Conservation (phyloP, 768 basidiomycete genomes). For the Naematelia encephala region DNA sequence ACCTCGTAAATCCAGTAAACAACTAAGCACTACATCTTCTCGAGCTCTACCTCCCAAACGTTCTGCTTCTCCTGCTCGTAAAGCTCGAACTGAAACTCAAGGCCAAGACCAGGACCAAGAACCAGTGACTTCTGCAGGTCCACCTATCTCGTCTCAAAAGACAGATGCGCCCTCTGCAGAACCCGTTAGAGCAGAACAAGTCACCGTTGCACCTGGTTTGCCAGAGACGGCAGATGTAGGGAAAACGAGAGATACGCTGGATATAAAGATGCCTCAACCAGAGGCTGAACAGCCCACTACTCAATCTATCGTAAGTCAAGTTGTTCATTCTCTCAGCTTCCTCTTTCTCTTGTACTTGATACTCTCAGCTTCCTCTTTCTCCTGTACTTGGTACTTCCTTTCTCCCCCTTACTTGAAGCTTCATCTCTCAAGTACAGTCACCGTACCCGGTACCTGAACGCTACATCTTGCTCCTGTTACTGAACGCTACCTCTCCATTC, state of each 20-base stretch:
- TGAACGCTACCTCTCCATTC: not conserved
- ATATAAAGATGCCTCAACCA: conserved; percentile 34
- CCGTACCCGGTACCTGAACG: too few species aligned
- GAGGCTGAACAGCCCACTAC: conserved; percentile 27
- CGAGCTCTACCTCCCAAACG: conserved; percentile 7
- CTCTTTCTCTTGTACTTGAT: too few species aligned
- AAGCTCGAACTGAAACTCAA: too few species aligned
- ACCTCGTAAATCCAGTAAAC: conserved; percentile 7
- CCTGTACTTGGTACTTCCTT: too few species aligned
- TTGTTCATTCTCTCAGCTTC: too few species aligned
- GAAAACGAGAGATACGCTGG: conserved; percentile 15
- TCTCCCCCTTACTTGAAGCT: too few species aligned
- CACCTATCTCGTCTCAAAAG: conserved; percentile 19
- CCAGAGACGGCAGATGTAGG: conserved; percentile 31
- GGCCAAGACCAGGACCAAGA: too few species aligned
- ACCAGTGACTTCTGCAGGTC: conserved; percentile 27
- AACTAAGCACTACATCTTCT: conserved; percentile 18
- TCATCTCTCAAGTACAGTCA: too few species aligned
- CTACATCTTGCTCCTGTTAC: not conserved
- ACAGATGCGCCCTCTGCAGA: conserved; percentile 28
- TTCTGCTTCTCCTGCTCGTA: conserved; percentile 1
- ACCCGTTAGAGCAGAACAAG: conserved; percentile 22
- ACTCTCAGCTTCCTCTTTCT: too few species aligned
- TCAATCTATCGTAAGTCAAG: conserved; percentile 46
- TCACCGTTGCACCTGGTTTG: conserved; percentile 43